Evolutionary conservation across 495 filamentous ascomycete genomes (phyloP).

Genomic region (Daldinia decipiens): DNA sequence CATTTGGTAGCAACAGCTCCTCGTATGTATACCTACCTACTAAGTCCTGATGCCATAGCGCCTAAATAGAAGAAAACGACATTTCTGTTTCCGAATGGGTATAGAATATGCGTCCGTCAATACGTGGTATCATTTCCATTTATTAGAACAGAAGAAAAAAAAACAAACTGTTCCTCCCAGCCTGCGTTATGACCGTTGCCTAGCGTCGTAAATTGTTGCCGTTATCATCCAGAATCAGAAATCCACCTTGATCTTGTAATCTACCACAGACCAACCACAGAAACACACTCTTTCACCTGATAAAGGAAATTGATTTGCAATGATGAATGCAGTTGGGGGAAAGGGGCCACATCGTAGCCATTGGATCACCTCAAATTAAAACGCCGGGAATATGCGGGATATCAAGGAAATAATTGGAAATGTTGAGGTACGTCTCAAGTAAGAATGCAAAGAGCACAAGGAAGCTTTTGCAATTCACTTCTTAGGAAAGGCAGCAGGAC

Average conservation of each 20-base stretch:
- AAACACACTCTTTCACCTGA: not conserved
- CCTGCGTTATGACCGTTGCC: constrained; percentile 37
- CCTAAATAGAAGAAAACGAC: constrained; percentile 10
- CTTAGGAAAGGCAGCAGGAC: not conserved
- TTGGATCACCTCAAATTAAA: constrained; percentile 21
- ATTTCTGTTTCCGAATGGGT: constrained; percentile 34
- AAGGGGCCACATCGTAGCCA: constrained; percentile 3
- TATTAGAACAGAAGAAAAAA: constrained; percentile 15
- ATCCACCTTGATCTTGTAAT: constrained; percentile 3
- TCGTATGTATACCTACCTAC: constrained; percentile 26
- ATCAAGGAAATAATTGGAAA: constrained; percentile 20
- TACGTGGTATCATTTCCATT: constrained; percentile 41
- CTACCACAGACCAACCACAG: constrained; percentile 6
- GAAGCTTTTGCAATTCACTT: not conserved
- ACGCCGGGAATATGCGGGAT: constrained; percentile 41
- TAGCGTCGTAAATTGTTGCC: constrained; percentile 39
- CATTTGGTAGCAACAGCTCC: constrained; percentile 1
- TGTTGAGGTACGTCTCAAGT: constrained; percentile 4
- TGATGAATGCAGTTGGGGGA: constrained; percentile 23
- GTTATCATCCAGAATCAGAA: constrained; percentile 40
- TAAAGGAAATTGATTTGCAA: constrained; percentile 18
- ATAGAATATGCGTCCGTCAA: constrained; percentile 36
- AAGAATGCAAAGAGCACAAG: constrained; percentile 1
- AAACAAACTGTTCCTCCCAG: constrained; percentile 1
- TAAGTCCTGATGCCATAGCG: constrained; percentile 14